Evolutionary conservation across 306 rosid genomes (phyloP).

Genomic region (Morella rubra): DNA sequence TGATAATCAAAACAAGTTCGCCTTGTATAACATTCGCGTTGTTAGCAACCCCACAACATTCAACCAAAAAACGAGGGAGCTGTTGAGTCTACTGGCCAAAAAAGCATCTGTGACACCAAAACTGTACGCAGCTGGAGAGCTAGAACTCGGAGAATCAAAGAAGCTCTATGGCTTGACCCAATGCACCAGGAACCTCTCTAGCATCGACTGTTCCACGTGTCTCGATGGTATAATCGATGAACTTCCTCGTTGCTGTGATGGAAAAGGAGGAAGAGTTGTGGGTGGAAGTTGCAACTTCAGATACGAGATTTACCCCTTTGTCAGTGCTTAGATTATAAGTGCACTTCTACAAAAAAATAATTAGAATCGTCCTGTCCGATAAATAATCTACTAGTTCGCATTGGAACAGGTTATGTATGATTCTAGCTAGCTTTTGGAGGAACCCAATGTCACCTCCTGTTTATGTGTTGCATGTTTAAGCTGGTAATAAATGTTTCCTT

Average conservation of each 20-base stretch:
- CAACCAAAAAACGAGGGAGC: background rate
- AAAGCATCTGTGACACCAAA: background rate
- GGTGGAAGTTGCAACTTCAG: constrained; percentile 10
- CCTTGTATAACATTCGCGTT: background rate
- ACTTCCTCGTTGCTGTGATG: constrained; percentile 2
- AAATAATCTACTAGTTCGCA: too few relatives aligned
- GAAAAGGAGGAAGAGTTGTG: background rate
- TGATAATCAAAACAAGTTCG: background rate
- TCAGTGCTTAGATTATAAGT: background rate
- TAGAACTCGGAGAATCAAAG: background rate
- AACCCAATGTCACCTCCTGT: too few relatives aligned
- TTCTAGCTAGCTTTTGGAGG: too few relatives aligned
- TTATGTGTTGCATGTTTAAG: too few relatives aligned
- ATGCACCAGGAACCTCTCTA: constrained; percentile 7
- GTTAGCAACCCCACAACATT: background rate
- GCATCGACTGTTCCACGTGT: constrained; percentile 2
- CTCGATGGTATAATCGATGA: background rate
- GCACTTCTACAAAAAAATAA: too few relatives aligned
- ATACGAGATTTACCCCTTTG: constrained; percentile 6
- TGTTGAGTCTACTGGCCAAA: background rate
- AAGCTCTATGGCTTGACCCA: constrained; percentile 6
- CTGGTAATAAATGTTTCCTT: too few relatives aligned
- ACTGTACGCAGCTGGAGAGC: background rate
- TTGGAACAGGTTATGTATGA: too few relatives aligned
- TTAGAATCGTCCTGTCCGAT: too few relatives aligned